phyloP scores from a whole-genome alignment of 805 yeast species.

The Nakazawaea wickerhamii region DNA sequence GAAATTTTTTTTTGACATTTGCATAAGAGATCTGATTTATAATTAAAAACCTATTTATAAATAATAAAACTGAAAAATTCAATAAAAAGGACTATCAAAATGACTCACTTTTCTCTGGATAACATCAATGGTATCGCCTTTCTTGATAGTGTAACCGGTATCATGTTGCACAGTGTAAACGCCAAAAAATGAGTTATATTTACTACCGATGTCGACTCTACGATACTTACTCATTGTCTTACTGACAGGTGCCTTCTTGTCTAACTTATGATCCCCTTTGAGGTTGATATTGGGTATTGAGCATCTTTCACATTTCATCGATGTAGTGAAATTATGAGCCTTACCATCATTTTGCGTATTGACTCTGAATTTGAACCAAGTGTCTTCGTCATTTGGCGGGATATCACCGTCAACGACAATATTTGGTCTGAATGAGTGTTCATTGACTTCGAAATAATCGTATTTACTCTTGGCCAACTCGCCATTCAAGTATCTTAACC shows the following conservation, averaged over 20 bases:
- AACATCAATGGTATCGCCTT: slow-evolving; percentile 23
- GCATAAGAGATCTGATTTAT: too few species aligned
- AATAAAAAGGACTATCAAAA: slow-evolving; percentile 5
- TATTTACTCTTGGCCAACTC: slow-evolving; percentile 13
- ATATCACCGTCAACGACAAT: slow-evolving; percentile 17
- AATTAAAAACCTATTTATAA: too few species aligned
- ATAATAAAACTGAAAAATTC: too few species aligned
- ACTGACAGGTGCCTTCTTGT: slow-evolving; percentile 19
- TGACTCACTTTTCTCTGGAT: slow-evolving; percentile 15
- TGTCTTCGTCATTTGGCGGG: slow-evolving; percentile 23
- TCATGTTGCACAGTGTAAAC: slow-evolving; percentile 23
- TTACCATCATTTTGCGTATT: slow-evolving; percentile 13
- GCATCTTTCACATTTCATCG: slow-evolving; percentile 25
- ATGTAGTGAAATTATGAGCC: slow-evolving; percentile 17
- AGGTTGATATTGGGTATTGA: slow-evolving; percentile 23
- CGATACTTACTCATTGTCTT: slow-evolving; percentile 22
- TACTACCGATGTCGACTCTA: slow-evolving; percentile 24
- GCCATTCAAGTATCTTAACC: slow-evolving; percentile 16
- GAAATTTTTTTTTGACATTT: neutral
- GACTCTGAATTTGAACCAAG: slow-evolving; percentile 20
- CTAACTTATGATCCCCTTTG: slow-evolving; percentile 10
- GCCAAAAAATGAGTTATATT: slow-evolving; percentile 23
- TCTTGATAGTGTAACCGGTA: slow-evolving; percentile 14
- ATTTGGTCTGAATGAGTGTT: slow-evolving; percentile 24
- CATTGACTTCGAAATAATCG: slow-evolving; percentile 13